Percentiles rank a stretch among this genome's conserved stretches.
These are phyloP conservation scores for Marsdenia floribunda DNA, from an alignment of 257 asterid genomes.

Conservation along the genomic window DNA sequence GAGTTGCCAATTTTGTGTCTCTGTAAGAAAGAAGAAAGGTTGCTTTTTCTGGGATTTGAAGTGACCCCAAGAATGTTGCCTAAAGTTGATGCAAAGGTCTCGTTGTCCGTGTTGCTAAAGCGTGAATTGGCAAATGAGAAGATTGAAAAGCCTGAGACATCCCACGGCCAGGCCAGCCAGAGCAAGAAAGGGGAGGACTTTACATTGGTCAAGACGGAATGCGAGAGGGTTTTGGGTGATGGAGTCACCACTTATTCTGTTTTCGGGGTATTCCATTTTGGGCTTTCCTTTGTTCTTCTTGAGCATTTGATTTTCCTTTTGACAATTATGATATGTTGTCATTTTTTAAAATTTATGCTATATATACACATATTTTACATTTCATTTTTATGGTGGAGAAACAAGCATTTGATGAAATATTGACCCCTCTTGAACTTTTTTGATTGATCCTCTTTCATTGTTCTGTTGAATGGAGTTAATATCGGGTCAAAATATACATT, in stretches of 20 bases:
- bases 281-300: constrained; percentile 3
- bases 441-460: not conserved
- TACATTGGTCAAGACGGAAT: constrained; percentile 77
- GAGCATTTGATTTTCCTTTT: not conserved
- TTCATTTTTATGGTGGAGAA: not conserved
- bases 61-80: constrained; percentile 58
- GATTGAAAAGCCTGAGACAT: constrained; percentile 78
- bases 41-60: constrained; percentile 20
- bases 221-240: constrained; percentile 80
- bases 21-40: constrained; percentile 12
- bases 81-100: constrained; percentile 82
- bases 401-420: not conserved
- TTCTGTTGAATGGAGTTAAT: not conserved
- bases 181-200: constrained; percentile 98
- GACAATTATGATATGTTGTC: not conserved
- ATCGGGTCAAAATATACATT: not conserved
- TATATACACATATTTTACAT: no score
- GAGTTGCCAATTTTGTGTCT: constrained; percentile 12
- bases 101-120: constrained; percentile 86
- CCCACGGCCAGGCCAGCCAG: constrained; percentile 79
- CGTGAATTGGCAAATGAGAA: constrained; percentile 92
- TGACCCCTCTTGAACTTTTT: not conserved
- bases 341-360: no score
- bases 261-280: constrained; percentile 53
- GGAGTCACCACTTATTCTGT: constrained; percentile 87